phyloP scores from a whole-genome alignment of 2,329 filamentous ascomycete species.

The Stenocarpella maydis region DNA sequence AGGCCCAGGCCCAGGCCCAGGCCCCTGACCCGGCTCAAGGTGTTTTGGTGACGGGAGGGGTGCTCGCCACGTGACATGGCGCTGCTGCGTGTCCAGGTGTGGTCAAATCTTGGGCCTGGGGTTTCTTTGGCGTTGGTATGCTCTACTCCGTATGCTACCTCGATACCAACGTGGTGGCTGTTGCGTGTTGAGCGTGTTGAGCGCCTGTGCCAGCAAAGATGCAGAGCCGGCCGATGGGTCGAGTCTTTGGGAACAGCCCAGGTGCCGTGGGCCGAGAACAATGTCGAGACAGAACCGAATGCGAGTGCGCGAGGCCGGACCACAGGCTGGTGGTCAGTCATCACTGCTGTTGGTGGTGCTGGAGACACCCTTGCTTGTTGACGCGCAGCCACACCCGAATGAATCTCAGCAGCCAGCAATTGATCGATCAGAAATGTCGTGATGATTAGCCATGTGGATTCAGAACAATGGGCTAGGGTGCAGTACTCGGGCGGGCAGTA shows the following conservation, averaged over 20 bases:
- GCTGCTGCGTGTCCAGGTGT: conserved; percentile 11
- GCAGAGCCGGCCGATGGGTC: background rate
- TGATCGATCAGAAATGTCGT: background rate
- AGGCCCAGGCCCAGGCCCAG: conserved; percentile 5
- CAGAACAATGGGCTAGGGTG: background rate
- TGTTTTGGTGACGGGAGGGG: conserved; percentile 9
- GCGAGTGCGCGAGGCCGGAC: conserved; percentile 2
- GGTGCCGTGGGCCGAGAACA: background rate
- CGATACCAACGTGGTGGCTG: conserved; percentile 19
- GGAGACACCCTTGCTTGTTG: conserved; percentile 20
- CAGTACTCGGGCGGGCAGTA: background rate
- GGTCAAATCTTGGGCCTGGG: background rate
- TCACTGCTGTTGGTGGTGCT: background rate
- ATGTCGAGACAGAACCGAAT: background rate
- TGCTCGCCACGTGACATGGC: conserved; percentile 2
- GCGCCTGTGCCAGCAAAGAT: background rate
- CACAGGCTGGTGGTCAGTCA: background rate
- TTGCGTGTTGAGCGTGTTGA: background rate
- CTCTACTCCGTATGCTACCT: background rate
- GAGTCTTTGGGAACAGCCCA: background rate
- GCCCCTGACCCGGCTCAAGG: conserved; percentile 8
- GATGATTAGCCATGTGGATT: background rate
- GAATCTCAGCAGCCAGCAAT: conserved; percentile 4
- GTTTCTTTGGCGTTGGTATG: background rate
- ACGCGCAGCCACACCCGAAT: conserved; percentile 12